Base-by-base conservation (phyloP, 306 rosid genomes). In the Myrica gale region DNA sequence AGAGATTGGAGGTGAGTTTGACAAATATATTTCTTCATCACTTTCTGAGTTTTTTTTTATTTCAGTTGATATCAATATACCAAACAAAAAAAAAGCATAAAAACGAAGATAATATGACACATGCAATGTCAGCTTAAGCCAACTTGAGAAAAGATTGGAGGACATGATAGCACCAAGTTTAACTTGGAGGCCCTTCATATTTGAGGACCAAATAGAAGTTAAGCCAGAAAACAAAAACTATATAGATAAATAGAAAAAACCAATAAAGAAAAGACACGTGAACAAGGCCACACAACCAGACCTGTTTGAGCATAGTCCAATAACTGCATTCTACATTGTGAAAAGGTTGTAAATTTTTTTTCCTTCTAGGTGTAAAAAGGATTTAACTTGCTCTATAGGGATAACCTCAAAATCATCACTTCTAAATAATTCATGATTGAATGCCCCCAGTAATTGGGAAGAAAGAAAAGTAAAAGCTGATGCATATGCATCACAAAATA, bases 401-500 rank as follows among this genome's bases (percentile, higher is more conserved):
- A 39, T 5, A 65, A 65, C 21, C 17, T 26, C 61, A 52, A n/a
- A 23, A 7, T 42, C 12, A 71, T 47, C 65, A 46, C 21, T 57
- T 54, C 10, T 45, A 44, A 43, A 21, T 15, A 17, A 42, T 17
- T 13, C 70, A 16, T 39, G 20, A 69, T 69, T 55, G 47, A 56
- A 11, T n/a, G 17, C 47, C 17, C 8, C 61, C 46, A 54, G 8
- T 4, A 26, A 42, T 17, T 56, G 12, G 11, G 16, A n/a, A 17
- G 17, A 23, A 58, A 43, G 3, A n/a, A 72, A 54, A 68, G 5
- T 6, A 52, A 78, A 72, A 63, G 7, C 65, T 45, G 19, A 52
- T 43, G 52, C 47, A 60, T 70, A 53, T 65, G 20, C 76, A 79
- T 46, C 72, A 50, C 23, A 57, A 1, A 23, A 1, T 72, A 39